Percentiles rank a stretch among this genome's conserved stretches.
Evolutionary conservation across 75 land plant species (phyloP).

Genomic region (Chamaecyparis obtusa): DNA sequence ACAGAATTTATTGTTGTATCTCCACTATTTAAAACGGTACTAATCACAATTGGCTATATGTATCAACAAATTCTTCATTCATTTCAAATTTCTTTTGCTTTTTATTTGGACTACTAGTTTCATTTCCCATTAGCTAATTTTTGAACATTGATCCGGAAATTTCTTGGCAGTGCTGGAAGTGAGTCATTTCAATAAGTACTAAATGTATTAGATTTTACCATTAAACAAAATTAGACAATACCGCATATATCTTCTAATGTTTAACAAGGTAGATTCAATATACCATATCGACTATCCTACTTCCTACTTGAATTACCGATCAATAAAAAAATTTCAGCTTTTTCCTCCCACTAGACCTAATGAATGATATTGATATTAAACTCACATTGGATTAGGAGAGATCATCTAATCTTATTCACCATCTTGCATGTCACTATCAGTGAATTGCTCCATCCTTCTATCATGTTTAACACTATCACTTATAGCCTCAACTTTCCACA

Average conservation of each 20-base stretch:
- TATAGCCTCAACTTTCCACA: not conserved
- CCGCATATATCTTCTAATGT: not conserved
- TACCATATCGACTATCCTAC: not conserved
- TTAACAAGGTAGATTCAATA: not conserved
- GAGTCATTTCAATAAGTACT: not conserved
- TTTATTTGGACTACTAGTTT: not conserved
- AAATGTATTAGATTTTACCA: not conserved
- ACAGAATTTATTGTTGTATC: not conserved
- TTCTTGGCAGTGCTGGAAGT: not conserved
- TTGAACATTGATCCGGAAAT: not conserved
- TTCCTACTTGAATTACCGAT: not conserved
- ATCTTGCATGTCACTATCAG: not conserved
- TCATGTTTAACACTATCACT: not conserved
- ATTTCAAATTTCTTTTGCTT: not conserved
- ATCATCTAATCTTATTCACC: not conserved
- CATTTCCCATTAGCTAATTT: not conserved
- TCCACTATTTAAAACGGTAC: not conserved
- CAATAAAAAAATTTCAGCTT: not conserved
- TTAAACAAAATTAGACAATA: not conserved
- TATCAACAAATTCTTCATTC: not conserved
- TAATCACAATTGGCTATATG: not conserved
- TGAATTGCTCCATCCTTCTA: not conserved
- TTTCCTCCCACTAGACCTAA: not conserved
- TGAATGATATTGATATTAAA: not conserved
- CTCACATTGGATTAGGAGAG: not conserved